Conservation (phyloP, 208 protist species). For the Porcisia hertigi region DNA sequence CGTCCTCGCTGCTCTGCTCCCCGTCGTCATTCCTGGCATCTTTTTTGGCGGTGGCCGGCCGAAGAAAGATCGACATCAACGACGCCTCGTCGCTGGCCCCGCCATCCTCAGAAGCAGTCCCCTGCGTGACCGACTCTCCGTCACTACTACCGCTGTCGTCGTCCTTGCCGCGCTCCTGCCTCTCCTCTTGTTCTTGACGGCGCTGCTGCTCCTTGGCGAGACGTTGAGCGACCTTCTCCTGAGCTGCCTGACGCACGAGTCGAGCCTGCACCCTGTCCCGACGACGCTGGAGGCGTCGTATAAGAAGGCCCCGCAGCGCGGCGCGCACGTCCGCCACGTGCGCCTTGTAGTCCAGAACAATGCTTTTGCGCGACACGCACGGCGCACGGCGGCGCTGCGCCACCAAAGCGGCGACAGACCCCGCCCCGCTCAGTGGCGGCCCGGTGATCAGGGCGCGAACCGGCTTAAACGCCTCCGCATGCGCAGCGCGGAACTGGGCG, state of each 20-base stretch:
- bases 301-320: conserved; percentile 52
- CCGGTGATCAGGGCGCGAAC: conserved; percentile 78
- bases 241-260: conserved; percentile 30
- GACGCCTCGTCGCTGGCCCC: conserved; percentile 1
- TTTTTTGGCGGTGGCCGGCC: neutral
- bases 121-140: conserved; percentile 5
- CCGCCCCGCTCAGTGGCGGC: conserved; percentile 79
- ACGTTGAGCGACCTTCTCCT: conserved; percentile 21
- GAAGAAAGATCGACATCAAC: conserved; percentile 15
- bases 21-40: conserved; percentile 16
- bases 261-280: conserved; percentile 48
- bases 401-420: conserved; percentile 46
- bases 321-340: conserved; percentile 49
- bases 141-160: conserved; percentile 23
- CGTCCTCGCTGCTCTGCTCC: conserved; percentile 14
- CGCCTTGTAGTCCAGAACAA: conserved; percentile 52
- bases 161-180: conserved; percentile 18
- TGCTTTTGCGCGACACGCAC: conserved; percentile 42
- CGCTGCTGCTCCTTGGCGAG: conserved; percentile 33
- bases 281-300: conserved; percentile 57
- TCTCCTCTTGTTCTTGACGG: conserved; percentile 28
- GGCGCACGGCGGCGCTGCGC: conserved; percentile 64
- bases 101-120: neutral
- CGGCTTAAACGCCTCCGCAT: conserved; percentile 44
- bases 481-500: conserved; percentile 67